Conservation (phyloP, 176 grass and related monocot species). For the Rhipidocladum racemiflorum region DNA sequence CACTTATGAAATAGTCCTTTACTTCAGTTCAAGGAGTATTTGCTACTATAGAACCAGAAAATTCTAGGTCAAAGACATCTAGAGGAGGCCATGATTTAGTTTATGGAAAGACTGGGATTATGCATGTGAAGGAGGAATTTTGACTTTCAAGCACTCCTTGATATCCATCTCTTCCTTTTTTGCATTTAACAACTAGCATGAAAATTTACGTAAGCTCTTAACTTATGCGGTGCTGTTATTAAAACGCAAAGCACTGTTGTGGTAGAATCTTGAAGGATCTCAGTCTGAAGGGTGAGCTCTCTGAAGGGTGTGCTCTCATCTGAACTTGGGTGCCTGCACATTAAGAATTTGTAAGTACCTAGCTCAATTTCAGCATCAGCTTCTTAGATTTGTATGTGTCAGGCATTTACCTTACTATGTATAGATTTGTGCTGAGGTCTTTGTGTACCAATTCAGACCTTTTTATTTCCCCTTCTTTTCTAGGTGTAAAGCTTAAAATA, state of each 20-base stretch:
- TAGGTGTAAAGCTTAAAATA: too few species aligned
- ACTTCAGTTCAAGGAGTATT: background rate
- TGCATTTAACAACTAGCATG: background rate
- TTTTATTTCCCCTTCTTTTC: too few species aligned
- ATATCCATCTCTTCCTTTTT: background rate
- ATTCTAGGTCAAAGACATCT: slow-evolving; percentile 19
- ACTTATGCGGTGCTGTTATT: too few species aligned
- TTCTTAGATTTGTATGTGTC: too few species aligned
- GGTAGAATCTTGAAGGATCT: background rate
- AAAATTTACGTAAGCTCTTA: background rate
- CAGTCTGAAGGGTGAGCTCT: background rate
- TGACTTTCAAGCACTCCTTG: background rate
- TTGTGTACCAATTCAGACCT: too few species aligned
- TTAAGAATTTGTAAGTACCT: background rate
- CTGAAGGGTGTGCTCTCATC: background rate
- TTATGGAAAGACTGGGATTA: background rate
- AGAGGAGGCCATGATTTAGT: slow-evolving; percentile 23
- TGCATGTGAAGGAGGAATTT: background rate
- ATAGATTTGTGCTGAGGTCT: too few species aligned
- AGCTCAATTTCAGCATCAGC: background rate
- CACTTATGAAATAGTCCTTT: background rate
- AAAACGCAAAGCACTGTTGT: background rate
- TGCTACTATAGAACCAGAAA: background rate
- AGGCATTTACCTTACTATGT: too few species aligned
- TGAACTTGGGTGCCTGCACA: background rate